These are phyloP conservation scores for Xylariaceae sp. DNA, from an alignment of 2,329 filamentous ascomycete species.

Conservation along the genomic window DNA sequence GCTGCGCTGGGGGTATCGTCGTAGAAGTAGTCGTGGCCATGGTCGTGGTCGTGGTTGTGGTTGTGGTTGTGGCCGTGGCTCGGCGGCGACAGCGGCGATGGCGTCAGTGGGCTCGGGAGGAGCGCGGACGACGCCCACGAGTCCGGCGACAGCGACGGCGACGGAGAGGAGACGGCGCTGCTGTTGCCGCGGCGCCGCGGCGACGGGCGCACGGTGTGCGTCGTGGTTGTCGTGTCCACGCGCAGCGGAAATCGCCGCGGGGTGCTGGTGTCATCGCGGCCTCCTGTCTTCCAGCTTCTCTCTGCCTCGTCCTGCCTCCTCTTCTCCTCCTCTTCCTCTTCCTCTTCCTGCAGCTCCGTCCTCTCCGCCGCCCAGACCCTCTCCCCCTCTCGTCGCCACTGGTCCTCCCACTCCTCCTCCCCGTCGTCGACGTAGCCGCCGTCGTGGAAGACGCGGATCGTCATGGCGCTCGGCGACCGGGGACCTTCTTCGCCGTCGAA, in stretches of 20 bases:
- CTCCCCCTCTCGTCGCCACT: conserved; percentile 4
- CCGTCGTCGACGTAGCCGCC: conserved; percentile 1
- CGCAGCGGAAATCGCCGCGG: too few species aligned
- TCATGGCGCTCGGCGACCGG: too few species aligned
- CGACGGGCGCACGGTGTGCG: too few species aligned
- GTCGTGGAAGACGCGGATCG: background rate
- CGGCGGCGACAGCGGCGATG: background rate
- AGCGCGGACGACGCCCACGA: too few species aligned
- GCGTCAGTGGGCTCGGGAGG: too few species aligned
- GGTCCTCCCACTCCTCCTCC: background rate
- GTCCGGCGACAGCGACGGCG: too few species aligned
- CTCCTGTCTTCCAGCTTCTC: too few species aligned
- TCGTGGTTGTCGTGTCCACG: too few species aligned
- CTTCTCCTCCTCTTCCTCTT: conserved; percentile 3
- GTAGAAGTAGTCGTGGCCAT: background rate
- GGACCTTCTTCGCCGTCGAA: too few species aligned
- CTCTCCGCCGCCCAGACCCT: conserved; percentile 4
- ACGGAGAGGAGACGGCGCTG: too few species aligned
- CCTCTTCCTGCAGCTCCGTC: conserved; percentile 5
- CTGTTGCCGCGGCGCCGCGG: too few species aligned
- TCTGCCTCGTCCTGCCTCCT: conserved; percentile 3
- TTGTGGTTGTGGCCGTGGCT: background rate
- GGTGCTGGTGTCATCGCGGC: too few species aligned
- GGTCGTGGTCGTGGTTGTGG: background rate
- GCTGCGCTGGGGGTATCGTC: background rate